Base-by-base conservation (phyloP, 192 early-diverging fungal species). In the Diversispora epigaea region DNA sequence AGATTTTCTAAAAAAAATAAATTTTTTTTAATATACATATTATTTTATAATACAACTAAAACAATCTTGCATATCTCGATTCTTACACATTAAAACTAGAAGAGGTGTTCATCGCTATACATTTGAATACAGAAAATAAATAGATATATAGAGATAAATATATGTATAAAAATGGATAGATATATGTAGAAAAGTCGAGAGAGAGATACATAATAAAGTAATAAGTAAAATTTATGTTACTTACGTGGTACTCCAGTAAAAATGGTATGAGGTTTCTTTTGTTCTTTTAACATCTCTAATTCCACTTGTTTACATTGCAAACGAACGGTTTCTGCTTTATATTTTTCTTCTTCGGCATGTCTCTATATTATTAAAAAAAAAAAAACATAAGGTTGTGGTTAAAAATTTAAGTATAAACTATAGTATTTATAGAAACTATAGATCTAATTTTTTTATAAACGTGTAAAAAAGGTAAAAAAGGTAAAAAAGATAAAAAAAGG, bases 271-370 rank as follows among this genome's bases (percentile, higher is more conserved):
- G 73, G 73, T 21, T 75, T 75, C 62, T 65, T 75, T 55, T 75
- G 73, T 41, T 75, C 73, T 54, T 32, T 75, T 39, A 75, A 41
- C 58, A 75, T 64, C 17, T 83, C 79, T 17, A 83, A 55, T 14
- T 83, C 82, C 15, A 83, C 60, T 40, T 83, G 79, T 57, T 83
- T 83, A 10, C 77, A 69, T 66, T 83, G 82, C 0, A 83, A 73
- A 11, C 77, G 78, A 45, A 83, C 56, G 52, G 77, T 71, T 67
- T 83, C 82, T 1, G 79, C 80, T 72, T 78, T 80, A 73, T 79
- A 80, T 19, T 80, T 79, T 61, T 80, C 82, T 57, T 83, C 82
- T 57, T 83, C 82, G 12, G 82, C 77, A 57, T 73, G 71, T 11
- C 82, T 56, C 82, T 83, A 76, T 4, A 15, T 52, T 17, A n/a